Base-by-base conservation (phyloP, 2,329 filamentous ascomycete species). In the Hymenoscyphus occultus region DNA sequence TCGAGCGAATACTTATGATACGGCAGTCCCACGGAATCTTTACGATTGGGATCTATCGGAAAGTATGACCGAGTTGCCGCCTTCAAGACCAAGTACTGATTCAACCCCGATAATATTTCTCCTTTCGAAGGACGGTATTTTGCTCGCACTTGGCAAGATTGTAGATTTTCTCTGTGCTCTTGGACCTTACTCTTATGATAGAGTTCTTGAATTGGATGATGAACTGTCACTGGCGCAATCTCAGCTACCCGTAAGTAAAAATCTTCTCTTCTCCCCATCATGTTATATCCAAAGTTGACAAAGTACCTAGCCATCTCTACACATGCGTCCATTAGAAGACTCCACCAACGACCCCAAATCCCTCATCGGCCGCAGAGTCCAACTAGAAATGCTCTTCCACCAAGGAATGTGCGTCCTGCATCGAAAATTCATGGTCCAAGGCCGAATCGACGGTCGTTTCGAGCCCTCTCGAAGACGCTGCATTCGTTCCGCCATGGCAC, bases 281-380 rank as follows among this genome's bases (percentile, higher is more conserved):
- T 28, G 28, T 28, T 28, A 28, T 28, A 28, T 28, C 28, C 6
- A n/a, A 51, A 19, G 22, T n/a, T 13, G 54, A 56, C 90, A 35
- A 83, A 88, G 62, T 83, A 96, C 45, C 92, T 94, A 0, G 88
- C 90, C 3, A 22, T 89, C 95, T 74, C 81, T 97, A 48, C 89
- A 87, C 71, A 82, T 96, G 71, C 86, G 87, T 48, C 82, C 87
- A 93, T 65, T 88, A 91, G 65, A 88, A 90, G 62, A 84, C 82
- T 45, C 76, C 77, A 16, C 76, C 77, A 39, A 86, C 32, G 92
- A 96, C 71, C 87, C 94, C 13, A 86, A 93, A 76, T 90, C 91
- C 31, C 84, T 93, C 67, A 88, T 97, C 65, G 89, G 96, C 78
- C 89, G 92, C 61, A 87, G 93, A 28, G 92, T 93, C 74, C 90